A percentile compares a stretch with the other conserved stretches of the same genome.
These are phyloP conservation scores for Lepraria neglecta DNA, from an alignment of 495 filamentous ascomycete species.

Conservation along the genomic window DNA sequence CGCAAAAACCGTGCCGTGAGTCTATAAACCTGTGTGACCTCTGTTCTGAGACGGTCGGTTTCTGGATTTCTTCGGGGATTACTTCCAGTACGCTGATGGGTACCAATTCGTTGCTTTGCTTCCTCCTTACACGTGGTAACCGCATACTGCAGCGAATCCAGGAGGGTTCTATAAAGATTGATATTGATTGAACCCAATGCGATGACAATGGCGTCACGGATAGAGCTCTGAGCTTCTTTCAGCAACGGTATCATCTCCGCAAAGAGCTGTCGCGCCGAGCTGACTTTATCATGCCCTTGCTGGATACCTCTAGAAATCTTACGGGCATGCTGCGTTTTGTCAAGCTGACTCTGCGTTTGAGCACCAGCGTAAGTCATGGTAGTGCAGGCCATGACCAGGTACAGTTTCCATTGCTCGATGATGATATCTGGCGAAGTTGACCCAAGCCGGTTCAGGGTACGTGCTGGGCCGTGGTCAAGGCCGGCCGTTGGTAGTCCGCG, in stretches of 20 bases:
- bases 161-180: conserved; percentile 85
- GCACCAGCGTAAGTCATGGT: conserved; percentile 82
- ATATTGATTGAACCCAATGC: conserved; percentile 92
- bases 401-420: conserved; percentile 98
- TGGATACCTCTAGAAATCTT: conserved; percentile 68
- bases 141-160: conserved; percentile 82
- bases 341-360: conserved; percentile 51
- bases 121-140: conserved; percentile 78
- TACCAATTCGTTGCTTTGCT: conserved; percentile 71
- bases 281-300: conserved; percentile 64
- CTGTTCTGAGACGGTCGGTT: conserved; percentile 81
- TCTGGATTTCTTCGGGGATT: conserved; percentile 59
- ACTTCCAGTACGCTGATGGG: conserved; percentile 72
- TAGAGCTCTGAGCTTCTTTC: conserved; percentile 62
- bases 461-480: conserved; percentile 45
- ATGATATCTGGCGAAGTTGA: conserved; percentile 79
- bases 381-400: conserved; percentile 93
- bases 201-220: conserved; percentile 84
- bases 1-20: conserved; percentile 87
- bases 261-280: conserved; percentile 81
- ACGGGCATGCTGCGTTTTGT: conserved; percentile 69
- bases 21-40: conserved; percentile 93
- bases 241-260: conserved; percentile 84
- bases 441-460: conserved; percentile 45
- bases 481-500: conserved; percentile 54